A percentile compares a stretch with the other conserved stretches of the same genome.
phyloP scores from a whole-genome alignment of 2,329 filamentous ascomycete genomes.

The Nothophaeocryptopus gaeumannii region DNA sequence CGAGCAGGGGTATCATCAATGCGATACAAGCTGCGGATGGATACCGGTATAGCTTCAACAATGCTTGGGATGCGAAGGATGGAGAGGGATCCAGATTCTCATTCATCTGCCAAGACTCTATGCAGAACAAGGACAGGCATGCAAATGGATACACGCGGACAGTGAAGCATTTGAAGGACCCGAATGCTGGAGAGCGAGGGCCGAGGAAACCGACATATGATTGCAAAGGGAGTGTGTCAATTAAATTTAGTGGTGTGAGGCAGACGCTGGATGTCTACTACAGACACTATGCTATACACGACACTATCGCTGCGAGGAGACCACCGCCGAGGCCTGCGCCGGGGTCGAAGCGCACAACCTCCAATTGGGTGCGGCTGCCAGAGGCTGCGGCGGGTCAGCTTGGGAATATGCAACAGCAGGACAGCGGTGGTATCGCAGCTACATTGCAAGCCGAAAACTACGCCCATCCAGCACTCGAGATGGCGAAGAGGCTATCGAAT shows the following conservation, averaged over 20 bases:
- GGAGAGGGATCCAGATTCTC: slow-evolving; percentile 49
- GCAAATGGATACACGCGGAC: slow-evolving; percentile 39
- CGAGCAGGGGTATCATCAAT: slow-evolving; percentile 46
- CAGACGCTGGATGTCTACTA: slow-evolving; percentile 47
- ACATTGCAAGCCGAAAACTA: slow-evolving; percentile 17
- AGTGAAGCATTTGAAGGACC: slow-evolving; percentile 27
- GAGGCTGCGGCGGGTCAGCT: not conserved
- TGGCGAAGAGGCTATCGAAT: no score
- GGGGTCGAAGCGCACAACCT: not conserved
- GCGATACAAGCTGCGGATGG: slow-evolving; percentile 46
- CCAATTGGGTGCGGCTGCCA: slow-evolving; percentile 1
- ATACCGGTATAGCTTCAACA: slow-evolving; percentile 51
- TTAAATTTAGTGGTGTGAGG: slow-evolving; percentile 47
- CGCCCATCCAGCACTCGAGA: slow-evolving; percentile 1
- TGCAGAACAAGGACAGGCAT: slow-evolving; percentile 51
- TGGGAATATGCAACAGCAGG: slow-evolving; percentile 1
- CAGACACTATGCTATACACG: slow-evolving; percentile 46
- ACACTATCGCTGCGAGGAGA: slow-evolving; percentile 46
- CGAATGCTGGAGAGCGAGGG: slow-evolving; percentile 20
- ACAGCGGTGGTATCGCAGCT: slow-evolving; percentile 18
- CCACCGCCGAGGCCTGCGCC: slow-evolving; percentile 35
- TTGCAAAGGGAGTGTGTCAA: slow-evolving; percentile 47
- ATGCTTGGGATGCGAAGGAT: slow-evolving; percentile 47
- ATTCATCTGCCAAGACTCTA: slow-evolving; percentile 51
- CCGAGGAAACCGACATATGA: slow-evolving; percentile 47